Conservation (phyloP, 169 alveolate genomes). For the Plasmodium inui region DNA sequence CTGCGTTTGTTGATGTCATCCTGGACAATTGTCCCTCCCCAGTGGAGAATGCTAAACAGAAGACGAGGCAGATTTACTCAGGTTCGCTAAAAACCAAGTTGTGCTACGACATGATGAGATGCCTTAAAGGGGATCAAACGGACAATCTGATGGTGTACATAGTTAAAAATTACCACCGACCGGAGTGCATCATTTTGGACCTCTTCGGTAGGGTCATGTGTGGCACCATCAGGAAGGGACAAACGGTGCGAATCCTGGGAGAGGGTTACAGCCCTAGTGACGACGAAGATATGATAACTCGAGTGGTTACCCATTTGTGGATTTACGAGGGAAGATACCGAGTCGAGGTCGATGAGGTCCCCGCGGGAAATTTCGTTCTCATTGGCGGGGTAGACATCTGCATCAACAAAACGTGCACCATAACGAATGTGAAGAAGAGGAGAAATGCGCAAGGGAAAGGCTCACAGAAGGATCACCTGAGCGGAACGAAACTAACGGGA, state of each 20-base stretch:
- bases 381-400: conserved; percentile 96
- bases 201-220: conserved; percentile 97
- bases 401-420: conserved; percentile 92
- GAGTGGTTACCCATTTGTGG: conserved; percentile 92
- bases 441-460: not conserved
- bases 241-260: conserved; percentile 95
- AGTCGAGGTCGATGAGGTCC: conserved; percentile 88
- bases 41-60: conserved; percentile 79
- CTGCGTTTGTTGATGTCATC: conserved; percentile 93
- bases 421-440: conserved; percentile 79
- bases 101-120: conserved; percentile 75
- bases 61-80: conserved; percentile 86
- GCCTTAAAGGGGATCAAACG: conserved; percentile 80
- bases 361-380: conserved; percentile 95
- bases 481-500: conserved; percentile 40
- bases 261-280: conserved; percentile 94
- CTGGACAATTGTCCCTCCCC: conserved; percentile 82
- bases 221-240: conserved; percentile 96
- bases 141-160: conserved; percentile 92
- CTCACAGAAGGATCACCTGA: not conserved
- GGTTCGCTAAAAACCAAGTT: conserved; percentile 83
- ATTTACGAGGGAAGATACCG: conserved; percentile 94
- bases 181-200: conserved; percentile 93
- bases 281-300: conserved; percentile 95
- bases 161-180: conserved; percentile 95